Base-by-base conservation (phyloP, 352 stramenopile species). In the Globisporangium nodosum region DNA sequence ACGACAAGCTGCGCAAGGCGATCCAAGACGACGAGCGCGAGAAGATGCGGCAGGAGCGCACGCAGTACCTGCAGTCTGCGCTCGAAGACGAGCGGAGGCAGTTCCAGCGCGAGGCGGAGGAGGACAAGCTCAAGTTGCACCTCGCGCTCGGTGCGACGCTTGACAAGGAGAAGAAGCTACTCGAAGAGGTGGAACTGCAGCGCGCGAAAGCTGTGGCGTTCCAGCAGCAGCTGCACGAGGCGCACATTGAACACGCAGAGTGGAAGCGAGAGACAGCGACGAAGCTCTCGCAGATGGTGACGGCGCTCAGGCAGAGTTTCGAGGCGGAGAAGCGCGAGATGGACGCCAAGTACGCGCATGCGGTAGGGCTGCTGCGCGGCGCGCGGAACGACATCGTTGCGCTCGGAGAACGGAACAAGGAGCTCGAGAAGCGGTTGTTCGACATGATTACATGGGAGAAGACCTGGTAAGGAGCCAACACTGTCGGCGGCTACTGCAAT, bases 1-100 rank as follows among this genome's bases (percentile, higher is more conserved):
- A 92, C 52, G 81, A 92, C 47, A 87, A 88, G 56, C 60, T 92
- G 18, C 73, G 81, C 24, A 74, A 79, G 48, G 81, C 78, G 3
- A 92, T 92, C 16, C 81, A 92, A 40, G 80, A 90, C 16, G 83
- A 90, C 48, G 83, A 92, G 58, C 76, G 83, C n/a, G 70, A 89
- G 50, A 91, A 92, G 52, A 90, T 90, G 79, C 74, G 88, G 65
- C 69, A 72, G 16, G 85, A 92, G 43, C 76, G 79, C n/a, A 71
- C 75, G 9, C 65, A 54, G 33, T 90, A 84, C 56, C 59, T 94
- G 21, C 68, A 88, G 52, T 60, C 66, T 18, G 78, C 76, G 0
- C 54, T 90, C n/a, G 81, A 88, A 12, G 76, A 87, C 9, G 83
- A 92, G 60, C 70, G 81, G 5, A 54, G 69, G 13, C 58, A 64